Evolutionary conservation across 2,329 filamentous ascomycete species (phyloP), one percentile per base, ranked within the genome.

Genomic region (Sclerotinia sclerotiorum): DNA sequence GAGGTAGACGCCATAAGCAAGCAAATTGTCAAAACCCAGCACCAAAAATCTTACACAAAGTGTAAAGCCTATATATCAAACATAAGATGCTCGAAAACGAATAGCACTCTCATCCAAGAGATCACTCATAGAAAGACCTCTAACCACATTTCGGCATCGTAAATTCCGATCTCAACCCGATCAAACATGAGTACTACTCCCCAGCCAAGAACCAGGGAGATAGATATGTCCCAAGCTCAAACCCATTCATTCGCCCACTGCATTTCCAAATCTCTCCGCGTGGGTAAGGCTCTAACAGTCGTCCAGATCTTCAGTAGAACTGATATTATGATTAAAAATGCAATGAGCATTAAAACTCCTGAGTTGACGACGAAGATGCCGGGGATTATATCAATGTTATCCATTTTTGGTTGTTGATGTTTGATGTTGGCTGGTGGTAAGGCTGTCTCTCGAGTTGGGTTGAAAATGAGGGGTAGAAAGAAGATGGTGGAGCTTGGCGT

Each of bases 381-480:
- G 65, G 65, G 57, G 13, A 67, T 44, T 2, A 67, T 63, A 39
- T 67, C 65, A 39, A 67, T 67, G 15, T 62, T 35, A 27, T 67
- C 56, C 65, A 67, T 67, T 13, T 67, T 62, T 7, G 19, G 21
- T n/a, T 0, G 27, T 57, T 48, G 51, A 19, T 54, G 19, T 29
- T 44, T 4, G 11, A 19, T 10, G 2, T 19, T 29, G 17, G 13
- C n/a, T 10, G 8, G 13, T 42, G 35, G 35, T 35, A 2, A 15
- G 29, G 24, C 6, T 46, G 1, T 56, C n/a, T 48, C 17, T 21
- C 5, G 35, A 6, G 24, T 6, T 39, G 52, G 21, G 21, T 11
- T 29, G 15, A 17, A 17, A 5, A 4, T n/a, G 24, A 11, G 15
- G 5, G 42, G 39, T 46, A 32, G 8, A 57, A 48, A 32, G 8